Evolutionary conservation across 352 stramenopile genomes (phyloP), one percentile per base, ranked within the genome.

Genomic region (Phytophthora parvispora): DNA sequence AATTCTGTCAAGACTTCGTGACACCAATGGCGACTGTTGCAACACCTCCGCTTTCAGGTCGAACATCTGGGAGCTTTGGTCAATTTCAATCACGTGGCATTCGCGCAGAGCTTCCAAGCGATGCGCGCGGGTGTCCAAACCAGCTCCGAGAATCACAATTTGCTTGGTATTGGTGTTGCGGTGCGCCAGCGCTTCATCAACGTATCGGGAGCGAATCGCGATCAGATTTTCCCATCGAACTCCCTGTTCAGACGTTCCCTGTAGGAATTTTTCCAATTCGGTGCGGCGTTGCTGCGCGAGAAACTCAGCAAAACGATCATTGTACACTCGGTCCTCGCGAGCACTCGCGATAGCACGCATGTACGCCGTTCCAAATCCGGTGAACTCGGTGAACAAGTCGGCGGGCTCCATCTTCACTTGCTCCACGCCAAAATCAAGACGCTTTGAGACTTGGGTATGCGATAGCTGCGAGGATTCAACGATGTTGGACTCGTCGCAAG

Each of bases 91-190:
- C 25, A 86, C 75, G 16, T 64, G 53, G 18, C 70, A 73, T 13
- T 60, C 71, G 8, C 58, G 42, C 1, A 89, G 59, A 2, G 69
- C 40, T 16, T 84, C 52, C 72, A 89, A 60, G 8, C 78, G 77
- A 68, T 86, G 84, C 5, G 81, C 78, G 25, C 81, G 67, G 28
- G 68, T 75, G 53, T 87, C 81, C 10, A 89, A 48, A 1, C 81
- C 81, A 6, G 81, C 62, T 8, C 68, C 76, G 8, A 89, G 62
- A 32, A 89, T 74, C 48, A 89, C 81, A 49, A 87, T 20, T 31
- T 89, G 74, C 3, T 67, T 45, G 24, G 81, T 80, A n/a, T 24
- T 54, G 0, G 20, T 6, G 27, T 78, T 5, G 27, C 78, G 75
- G 28, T 77, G 27, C 0, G 61, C 27, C 29, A 89, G 45, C 6